Evolutionary conservation across 2,329 filamentous ascomycete species (phyloP), one percentile per base, ranked within the genome.

Genomic region (Fusarium coffeatum): DNA sequence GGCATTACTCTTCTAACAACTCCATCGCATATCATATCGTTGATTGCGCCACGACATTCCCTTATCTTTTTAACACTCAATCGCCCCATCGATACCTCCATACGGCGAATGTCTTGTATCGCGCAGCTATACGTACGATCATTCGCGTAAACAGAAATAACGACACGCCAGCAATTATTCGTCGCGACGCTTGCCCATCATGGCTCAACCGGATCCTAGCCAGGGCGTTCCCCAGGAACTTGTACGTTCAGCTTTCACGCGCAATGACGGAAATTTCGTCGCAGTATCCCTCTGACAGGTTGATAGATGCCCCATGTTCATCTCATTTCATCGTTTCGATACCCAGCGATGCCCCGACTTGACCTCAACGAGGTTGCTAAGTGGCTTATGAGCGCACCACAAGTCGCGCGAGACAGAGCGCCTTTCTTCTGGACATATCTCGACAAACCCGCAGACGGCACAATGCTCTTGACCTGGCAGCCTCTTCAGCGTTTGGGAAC

Each of bases 351-450:
- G 76, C 89, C 89, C 53, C 87, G 88, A 55, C 85, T 97, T 72
- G 89, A 91, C 73, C 85, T 92, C 30, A 88, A 92, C 61, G 92
- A 94, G 71, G 92, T 95, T 27, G 91, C 93, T 66, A 90, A 93
- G 76, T 95, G 93, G 86, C 88, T 98, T 65, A 86, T 94, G 77
- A 89, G 90, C 75, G 94, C 94, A 41, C 93, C 94, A 11, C 91
- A 93, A 77, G 92, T 97, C 67, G 92, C 94, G 73, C 92, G 93
- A 79, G 92, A 97, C 76, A 86, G 90, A 69, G 91, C 94, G 50
- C 89, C 95, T 5, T 94, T 99, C 86, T 93, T 91, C 81, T 99
- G 95, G 95, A 94, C 92, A 47, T 97, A 95, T 79, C 88, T 98
- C 59, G 90, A 96, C 74, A 88, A 89, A 55, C 95, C 95, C 13